Base-by-base conservation (phyloP, 768 basidiomycete genomes). In the Trametes sanguinea region DNA sequence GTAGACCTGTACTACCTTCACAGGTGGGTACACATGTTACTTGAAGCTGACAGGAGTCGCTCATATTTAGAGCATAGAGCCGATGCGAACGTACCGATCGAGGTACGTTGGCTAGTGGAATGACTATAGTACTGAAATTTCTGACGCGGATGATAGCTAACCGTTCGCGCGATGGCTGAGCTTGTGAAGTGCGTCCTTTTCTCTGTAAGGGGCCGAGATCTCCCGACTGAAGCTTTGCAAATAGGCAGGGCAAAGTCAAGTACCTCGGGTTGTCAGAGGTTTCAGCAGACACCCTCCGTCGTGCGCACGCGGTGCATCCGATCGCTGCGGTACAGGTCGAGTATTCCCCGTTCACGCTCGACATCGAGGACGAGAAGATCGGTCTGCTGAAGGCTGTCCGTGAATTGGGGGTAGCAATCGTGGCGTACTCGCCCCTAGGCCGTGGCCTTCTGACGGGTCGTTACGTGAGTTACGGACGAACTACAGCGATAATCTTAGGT, bases 311-410 rank as follows among this genome's bases (percentile, higher is more conserved):
- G 4, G 76, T 81, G 6, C 78, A 80, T 54, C 79, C 78, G 6
- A 77, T 81, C 60, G 63, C 79, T 10, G 79, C 79, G 1, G 60
- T 80, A 7, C 77, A 83, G 60, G 74, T 80, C 52, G 81, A 81
- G 65, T 81, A 76, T 60, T 78, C 77, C 0, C 76, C 79, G 0
- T 78, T 81, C 64, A 73, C 73, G 9, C 75, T 82, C 29, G 76
- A 80, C 52, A 76, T 82, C 50, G 81, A 82, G 65, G 69, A 77
- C 64, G 68, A 70, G 35, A 71, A 77, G 64, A 71, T 75, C 56
- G 75, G 66, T 0, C 65, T 83, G n/a, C 68, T 80, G 5, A 68
- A 76, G 10, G 74, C 79, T 0, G 76, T 76, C 6, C 64, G 77
- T 27, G 79, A 83, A 65, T 71, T 81, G 11, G 80, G 81, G 3